Conservation (phyloP, 768 basidiomycete genomes). For the Thelephora ganbajun region DNA sequence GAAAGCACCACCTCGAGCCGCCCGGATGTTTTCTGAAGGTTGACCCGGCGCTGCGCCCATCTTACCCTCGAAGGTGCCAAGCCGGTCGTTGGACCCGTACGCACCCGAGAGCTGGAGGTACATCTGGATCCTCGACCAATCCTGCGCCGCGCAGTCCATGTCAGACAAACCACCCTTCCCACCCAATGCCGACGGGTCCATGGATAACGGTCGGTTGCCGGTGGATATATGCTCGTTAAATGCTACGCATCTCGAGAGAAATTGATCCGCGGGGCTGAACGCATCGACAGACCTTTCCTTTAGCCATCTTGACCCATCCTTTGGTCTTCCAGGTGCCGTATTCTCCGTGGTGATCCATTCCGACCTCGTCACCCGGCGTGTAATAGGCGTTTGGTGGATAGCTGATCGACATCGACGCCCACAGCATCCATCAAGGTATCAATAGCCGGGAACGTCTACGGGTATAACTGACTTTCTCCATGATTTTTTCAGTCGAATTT, state of each 20-base stretch:
- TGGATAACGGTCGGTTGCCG: background rate
- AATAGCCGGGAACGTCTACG: constrained; percentile 11
- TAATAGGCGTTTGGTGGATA: constrained; percentile 10
- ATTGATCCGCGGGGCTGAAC: constrained; percentile 69
- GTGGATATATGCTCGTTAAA: constrained; percentile 43
- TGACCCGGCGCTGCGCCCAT: constrained; percentile 45
- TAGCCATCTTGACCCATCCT: constrained; percentile 48
- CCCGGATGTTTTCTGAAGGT: constrained; percentile 43
- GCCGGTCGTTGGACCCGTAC: constrained; percentile 53
- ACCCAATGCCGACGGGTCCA: background rate
- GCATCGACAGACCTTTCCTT: constrained; percentile 66
- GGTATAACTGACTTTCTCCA: constrained; percentile 50
- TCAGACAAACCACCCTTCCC: constrained; percentile 49
- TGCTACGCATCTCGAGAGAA: constrained; percentile 52
- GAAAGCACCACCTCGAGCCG: constrained; percentile 37
- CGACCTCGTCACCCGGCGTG: constrained; percentile 19
- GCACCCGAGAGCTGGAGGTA: constrained; percentile 75
- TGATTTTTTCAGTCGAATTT: constrained; percentile 50
- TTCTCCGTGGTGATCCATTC: constrained; percentile 31
- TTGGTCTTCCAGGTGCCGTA: constrained; percentile 22
- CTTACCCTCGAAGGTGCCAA: constrained; percentile 56
- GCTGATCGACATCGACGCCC: constrained; percentile 16
- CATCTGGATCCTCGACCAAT: constrained; percentile 80
- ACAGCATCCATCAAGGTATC: constrained; percentile 15
- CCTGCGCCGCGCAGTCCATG: constrained; percentile 72